These are phyloP conservation scores for Barbarea vulgaris DNA, from an alignment of 345 rosid genomes.

Conservation along the genomic window DNA sequence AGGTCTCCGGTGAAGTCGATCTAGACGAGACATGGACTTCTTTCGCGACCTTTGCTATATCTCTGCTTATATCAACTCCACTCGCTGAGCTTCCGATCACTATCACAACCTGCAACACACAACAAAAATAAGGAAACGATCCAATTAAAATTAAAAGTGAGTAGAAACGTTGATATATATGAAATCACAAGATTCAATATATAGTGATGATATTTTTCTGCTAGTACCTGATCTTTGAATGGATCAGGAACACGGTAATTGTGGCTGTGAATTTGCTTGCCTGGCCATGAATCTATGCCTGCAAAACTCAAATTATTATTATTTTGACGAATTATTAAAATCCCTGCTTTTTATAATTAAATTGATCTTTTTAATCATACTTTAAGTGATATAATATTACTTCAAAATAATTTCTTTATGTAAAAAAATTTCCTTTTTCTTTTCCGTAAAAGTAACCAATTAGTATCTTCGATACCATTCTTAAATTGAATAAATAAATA, in stretches of 20 bases:
- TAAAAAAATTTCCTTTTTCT: neutral
- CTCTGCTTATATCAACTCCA: conserved; percentile 73
- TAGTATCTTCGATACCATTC: neutral
- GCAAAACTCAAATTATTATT: neutral
- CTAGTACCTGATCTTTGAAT: conserved; percentile 63
- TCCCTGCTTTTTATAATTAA: neutral
- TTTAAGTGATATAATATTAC: neutral
- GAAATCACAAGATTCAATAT: conserved; percentile 1
- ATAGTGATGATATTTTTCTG: neutral
- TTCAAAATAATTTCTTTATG: neutral
- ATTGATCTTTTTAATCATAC: neutral
- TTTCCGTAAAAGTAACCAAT: neutral
- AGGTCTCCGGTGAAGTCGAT: conserved; percentile 55
- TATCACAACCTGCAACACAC: conserved; percentile 57
- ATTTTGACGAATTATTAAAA: neutral
- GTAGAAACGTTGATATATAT: neutral
- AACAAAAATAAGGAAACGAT: conserved; percentile 9
- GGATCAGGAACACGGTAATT: conserved; percentile 70
- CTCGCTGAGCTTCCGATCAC: conserved; percentile 76
- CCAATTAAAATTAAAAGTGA: neutral
- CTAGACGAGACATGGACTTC: conserved; percentile 82
- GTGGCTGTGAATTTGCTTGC: conserved; percentile 91
- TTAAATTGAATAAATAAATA: neutral
- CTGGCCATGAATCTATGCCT: conserved; percentile 69
- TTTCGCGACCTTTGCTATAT: conserved; percentile 69